These are phyloP conservation scores for Crucibulum laeve DNA, from an alignment of 768 basidiomycete genomes.

Conservation along the genomic window DNA sequence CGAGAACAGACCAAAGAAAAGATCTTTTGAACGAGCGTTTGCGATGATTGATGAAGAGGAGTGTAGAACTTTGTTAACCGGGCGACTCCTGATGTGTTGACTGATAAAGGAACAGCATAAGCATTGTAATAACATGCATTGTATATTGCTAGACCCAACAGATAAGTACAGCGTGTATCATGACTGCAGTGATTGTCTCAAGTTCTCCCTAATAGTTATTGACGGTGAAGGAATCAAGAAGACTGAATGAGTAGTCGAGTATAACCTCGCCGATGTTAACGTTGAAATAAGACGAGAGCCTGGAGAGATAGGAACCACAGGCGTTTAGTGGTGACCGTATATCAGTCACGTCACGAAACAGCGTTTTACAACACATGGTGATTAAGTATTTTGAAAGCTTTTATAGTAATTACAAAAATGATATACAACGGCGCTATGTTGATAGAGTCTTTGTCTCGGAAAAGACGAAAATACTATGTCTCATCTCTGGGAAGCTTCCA, in stretches of 20 bases:
- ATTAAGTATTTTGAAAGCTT: too few relatives aligned
- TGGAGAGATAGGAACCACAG: too few relatives aligned
- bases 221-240: too few relatives aligned
- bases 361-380: too few relatives aligned
- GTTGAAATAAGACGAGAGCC: too few relatives aligned
- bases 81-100: slow-evolving; percentile 90
- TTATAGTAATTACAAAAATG: not conserved
- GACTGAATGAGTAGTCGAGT: too few relatives aligned
- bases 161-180: slow-evolving; percentile 87
- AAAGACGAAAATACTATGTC: slow-evolving; percentile 24
- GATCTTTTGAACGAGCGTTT: slow-evolving; percentile 80
- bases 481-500: slow-evolving; percentile 75
- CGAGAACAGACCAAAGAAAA: slow-evolving; percentile 84
- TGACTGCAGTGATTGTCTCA: slow-evolving; percentile 23
- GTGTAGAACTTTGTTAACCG: slow-evolving; percentile 89
- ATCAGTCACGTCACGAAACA: too few relatives aligned
- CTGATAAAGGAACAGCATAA: slow-evolving; percentile 29
- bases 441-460: too few relatives aligned
- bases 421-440: too few relatives aligned
- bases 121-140: slow-evolving; percentile 10
- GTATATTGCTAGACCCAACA: slow-evolving; percentile 43
- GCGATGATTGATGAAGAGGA: slow-evolving; percentile 62
- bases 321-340: too few relatives aligned
- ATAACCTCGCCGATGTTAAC: too few relatives aligned
- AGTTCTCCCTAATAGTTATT: too few relatives aligned